Evolutionary conservation across 305 asterid species (phyloP), one percentile per base, ranked within the genome.

Genomic region (Fraxinus sp.): DNA sequence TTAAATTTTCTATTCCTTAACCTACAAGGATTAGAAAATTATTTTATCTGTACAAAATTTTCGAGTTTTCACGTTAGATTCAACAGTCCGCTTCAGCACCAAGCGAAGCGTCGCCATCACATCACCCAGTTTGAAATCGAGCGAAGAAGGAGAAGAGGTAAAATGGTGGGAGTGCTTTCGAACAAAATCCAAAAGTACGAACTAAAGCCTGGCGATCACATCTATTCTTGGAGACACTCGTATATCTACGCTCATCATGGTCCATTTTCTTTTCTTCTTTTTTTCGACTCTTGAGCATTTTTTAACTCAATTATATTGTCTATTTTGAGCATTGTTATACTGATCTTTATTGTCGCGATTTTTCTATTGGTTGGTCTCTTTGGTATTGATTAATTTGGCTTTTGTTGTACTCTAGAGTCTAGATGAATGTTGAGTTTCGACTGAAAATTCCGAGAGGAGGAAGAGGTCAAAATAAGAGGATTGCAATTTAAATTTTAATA

Each of bases 191-290:
- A 32, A 0, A 88, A 74, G 49, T 90, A 85, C 62, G 88, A 88
- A 26, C 83, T 95, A 74, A 90, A 90, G 30, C 88, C 93, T 2
- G 98, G 98, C 26, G 99, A 95, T 86, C 99, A 95, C 80, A 91
- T 95, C 37, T 95, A 95, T 83, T 89, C 99, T 0, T 95, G 99
- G 99, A 90, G 99, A 83, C 89, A 86, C 86, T 83, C 88, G 72
- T 95, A 91, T 57, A 89, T 94, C 84, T 95, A 94, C 87, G 94
- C 97, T 46, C 98, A 94, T 84, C 98, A 95, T 52, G 98, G 98
- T 92, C 70, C 3, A 9, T 75, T 75, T 10, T 41, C 3, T 41
- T 41, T 9, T 39, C 74, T 74, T 83, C 1, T 57, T 13, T 35
- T 37, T 72, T 22, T 20, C 35, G 71, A 7, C 22, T 78, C 49